phyloP scores from a whole-genome alignment of 148 eudicot species.

The Spergularia bocconei region DNA sequence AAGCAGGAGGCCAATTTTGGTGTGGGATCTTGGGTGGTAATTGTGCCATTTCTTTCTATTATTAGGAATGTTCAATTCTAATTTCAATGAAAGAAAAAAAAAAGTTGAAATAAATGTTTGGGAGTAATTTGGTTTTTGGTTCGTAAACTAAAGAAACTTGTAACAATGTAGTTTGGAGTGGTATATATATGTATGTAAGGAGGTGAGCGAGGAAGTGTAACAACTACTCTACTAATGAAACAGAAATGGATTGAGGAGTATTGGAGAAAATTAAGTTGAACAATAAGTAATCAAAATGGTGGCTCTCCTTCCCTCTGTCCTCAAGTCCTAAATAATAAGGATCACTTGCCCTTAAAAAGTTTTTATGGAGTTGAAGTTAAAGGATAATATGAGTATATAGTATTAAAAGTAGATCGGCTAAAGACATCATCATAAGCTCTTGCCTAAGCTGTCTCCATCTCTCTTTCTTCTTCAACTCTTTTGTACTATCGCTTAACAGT shows the following conservation, averaged over 20 bases:
- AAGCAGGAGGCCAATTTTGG: slow-evolving; percentile 58
- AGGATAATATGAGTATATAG: neutral
- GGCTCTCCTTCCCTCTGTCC: too few species aligned
- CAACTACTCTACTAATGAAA: too few species aligned
- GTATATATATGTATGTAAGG: neutral
- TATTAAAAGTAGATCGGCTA: neutral
- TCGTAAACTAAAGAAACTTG: slow-evolving; percentile 2
- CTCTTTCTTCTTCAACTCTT: neutral
- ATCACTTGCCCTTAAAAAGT: too few species aligned
- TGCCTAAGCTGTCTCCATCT: neutral
- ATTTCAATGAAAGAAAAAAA: neutral
- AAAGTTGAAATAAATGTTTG: neutral
- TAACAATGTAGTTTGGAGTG: neutral
- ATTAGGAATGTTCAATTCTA: neutral
- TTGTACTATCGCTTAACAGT: too few species aligned
- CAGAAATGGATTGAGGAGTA: too few species aligned
- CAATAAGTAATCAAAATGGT: too few species aligned
- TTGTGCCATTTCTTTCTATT: slow-evolving; percentile 57
- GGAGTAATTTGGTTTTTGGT: neutral
- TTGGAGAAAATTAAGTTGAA: too few species aligned
- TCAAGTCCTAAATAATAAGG: too few species aligned
- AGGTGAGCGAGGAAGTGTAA: too few species aligned
- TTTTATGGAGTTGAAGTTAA: too few species aligned
- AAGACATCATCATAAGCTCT: neutral
- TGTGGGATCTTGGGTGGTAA: slow-evolving; percentile 73